Percentiles rank a stretch among this genome's conserved stretches.
Conservation (phyloP, 179 eudicot genomes). For the Beta corolliflora region DNA sequence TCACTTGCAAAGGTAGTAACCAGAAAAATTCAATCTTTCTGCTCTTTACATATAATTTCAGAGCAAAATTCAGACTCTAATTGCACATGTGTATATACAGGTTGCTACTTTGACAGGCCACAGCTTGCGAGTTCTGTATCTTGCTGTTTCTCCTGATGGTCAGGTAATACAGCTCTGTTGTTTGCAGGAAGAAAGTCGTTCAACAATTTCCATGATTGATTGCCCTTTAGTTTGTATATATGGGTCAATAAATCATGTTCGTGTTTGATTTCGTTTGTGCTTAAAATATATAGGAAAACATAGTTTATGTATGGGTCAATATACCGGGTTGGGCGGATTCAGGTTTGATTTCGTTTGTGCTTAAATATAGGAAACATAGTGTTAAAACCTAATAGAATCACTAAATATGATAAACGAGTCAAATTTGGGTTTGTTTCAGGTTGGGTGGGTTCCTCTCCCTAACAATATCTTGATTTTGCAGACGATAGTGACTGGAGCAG, state of each 20-base stretch:
- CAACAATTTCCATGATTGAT: background rate
- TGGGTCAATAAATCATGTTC: too few species aligned
- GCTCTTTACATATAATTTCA: background rate
- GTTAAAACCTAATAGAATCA: too few species aligned
- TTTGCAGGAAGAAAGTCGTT: background rate
- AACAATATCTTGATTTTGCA: slow-evolving; percentile 30
- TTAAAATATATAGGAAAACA: too few species aligned
- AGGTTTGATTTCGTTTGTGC: too few species aligned
- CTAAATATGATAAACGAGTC: too few species aligned
- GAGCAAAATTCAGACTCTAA: background rate
- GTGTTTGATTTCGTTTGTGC: too few species aligned
- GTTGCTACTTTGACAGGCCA: slow-evolving; percentile 97
- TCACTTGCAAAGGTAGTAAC: slow-evolving; percentile 66
- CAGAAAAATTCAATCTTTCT: too few species aligned
- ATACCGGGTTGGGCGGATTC: too few species aligned
- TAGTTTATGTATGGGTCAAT: too few species aligned
- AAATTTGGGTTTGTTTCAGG: too few species aligned
- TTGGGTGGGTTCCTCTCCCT: too few species aligned
- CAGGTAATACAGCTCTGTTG: slow-evolving; percentile 54
- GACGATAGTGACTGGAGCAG: slow-evolving; percentile 99
- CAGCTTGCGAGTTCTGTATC: slow-evolving; percentile 86
- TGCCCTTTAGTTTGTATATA: background rate
- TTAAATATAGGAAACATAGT: too few species aligned
- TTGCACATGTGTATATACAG: slow-evolving; percentile 27
- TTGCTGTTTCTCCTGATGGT: slow-evolving; percentile 95